Evolutionary conservation across 768 basidiomycete species (phyloP), one percentile per base, ranked within the genome.

Genomic region (Leccinellum rugosiceps): DNA sequence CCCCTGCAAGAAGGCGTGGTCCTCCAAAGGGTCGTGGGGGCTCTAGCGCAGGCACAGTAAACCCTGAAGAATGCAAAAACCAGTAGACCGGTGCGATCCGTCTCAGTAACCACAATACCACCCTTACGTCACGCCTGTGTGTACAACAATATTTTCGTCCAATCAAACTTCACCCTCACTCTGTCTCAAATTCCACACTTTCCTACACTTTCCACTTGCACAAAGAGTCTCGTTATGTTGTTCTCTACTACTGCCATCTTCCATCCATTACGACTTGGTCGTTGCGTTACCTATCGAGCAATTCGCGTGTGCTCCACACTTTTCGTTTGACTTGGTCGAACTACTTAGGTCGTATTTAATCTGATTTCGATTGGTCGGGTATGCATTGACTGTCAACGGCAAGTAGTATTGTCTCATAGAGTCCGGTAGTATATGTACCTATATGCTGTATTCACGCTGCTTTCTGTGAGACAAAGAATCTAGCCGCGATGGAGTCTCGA

Each of bases 1-100:
- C 80, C 50, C 83, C 86, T 15, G 77, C 79, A 52, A 80, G 81
- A 64, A 79, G 83, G 56, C 83, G 84, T 55, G 82, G 72, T 23
- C 80, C 80, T 60, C 78, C 83, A 63, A 87, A 84, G 72, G 80
- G 80, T 50, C 80, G 82, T 56, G 77, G 75, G 41, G 79, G 74
- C 19, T 72, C 75, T 8, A 62, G 68, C 31, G 75, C 71, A 8
- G 79, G 73, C 47, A 73, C 71, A n/a, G 66, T 72, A 34, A 81
- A 81, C 63, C 84, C 90, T 1, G 87, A 92, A 69, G 93, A 95
- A 72, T 95, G 93, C 81, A 92, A 93, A 78, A 89, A 94, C 72
- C 92, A 94, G 86, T 94, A 75, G 74, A 65, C 28, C 32, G 50
- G 5, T 56, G 44, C 50, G 45, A 41, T 58, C 55, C 61, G 44